These are phyloP conservation scores for Thinopyrum elongatum DNA, from an alignment of 176 grass and related monocot genomes.

Conservation along the genomic window DNA sequence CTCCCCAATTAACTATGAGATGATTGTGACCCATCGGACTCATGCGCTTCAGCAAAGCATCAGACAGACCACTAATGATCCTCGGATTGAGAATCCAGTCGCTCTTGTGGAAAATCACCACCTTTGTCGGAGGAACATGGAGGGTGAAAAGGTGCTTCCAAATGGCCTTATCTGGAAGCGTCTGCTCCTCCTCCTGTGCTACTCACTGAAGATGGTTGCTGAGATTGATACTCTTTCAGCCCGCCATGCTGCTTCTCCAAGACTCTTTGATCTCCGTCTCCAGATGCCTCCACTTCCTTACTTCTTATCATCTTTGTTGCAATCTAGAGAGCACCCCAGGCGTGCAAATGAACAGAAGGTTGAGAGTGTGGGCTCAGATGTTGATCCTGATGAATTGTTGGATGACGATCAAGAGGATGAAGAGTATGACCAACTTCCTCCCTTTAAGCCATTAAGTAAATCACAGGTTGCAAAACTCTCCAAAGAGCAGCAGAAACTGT, in stretches of 20 bases:
- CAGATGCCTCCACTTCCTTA: slow-evolving; percentile 58
- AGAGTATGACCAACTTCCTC: slow-evolving; percentile 70
- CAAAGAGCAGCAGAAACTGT: slow-evolving; percentile 73
- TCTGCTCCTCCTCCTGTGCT: slow-evolving; percentile 71
- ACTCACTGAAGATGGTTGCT: slow-evolving; percentile 70
- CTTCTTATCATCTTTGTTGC: slow-evolving; percentile 79
- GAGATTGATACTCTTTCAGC: slow-evolving; percentile 67
- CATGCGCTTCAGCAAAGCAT: slow-evolving; percentile 69
- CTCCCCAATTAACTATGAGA: slow-evolving; percentile 61
- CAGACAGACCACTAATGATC: slow-evolving; percentile 56
- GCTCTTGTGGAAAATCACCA: slow-evolving; percentile 91
- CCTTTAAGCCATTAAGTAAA: slow-evolving; percentile 85
- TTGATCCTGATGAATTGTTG: slow-evolving; percentile 56
- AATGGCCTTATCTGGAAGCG: slow-evolving; percentile 87
- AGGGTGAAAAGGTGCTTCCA: slow-evolving; percentile 77
- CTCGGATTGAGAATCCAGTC: slow-evolving; percentile 58
- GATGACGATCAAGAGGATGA: slow-evolving; percentile 49
- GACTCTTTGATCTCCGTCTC: slow-evolving; percentile 43
- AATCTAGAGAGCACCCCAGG: slow-evolving; percentile 73
- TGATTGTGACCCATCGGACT: slow-evolving; percentile 50
- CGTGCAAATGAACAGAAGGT: slow-evolving; percentile 34
- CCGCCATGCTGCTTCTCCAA: slow-evolving; percentile 39
- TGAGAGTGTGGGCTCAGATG: slow-evolving; percentile 39
- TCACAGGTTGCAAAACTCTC: slow-evolving; percentile 78
- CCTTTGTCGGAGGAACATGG: slow-evolving; percentile 62